A percentile compares a stretch with the other conserved stretches of the same genome.
phyloP scores from a whole-genome alignment of 306 rosid genomes.

The Prunus fruticosa region DNA sequence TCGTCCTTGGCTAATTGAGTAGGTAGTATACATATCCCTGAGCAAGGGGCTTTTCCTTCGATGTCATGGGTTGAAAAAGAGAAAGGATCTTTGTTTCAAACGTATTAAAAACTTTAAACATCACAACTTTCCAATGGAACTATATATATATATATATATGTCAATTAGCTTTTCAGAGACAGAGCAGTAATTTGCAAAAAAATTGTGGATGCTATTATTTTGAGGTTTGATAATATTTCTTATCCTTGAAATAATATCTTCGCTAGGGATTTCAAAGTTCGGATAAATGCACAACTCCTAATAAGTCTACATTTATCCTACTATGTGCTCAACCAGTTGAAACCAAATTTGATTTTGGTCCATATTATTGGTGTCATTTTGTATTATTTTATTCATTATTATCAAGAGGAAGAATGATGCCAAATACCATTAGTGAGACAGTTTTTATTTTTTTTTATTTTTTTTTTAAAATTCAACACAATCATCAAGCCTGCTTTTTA shows the following conservation, averaged over 20 bases:
- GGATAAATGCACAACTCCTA: not conserved
- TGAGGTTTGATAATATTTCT: too few relatives aligned
- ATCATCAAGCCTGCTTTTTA: not conserved
- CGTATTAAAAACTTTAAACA: not conserved
- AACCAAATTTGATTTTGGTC: not conserved
- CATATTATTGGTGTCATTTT: not conserved
- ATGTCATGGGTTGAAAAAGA: not conserved
- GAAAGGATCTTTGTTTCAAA: not conserved
- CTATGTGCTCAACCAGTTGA: not conserved
- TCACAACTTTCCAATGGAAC: not conserved
- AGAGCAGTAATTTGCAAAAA: too few relatives aligned
- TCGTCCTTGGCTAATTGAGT: not conserved
- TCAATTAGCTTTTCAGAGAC: too few relatives aligned
- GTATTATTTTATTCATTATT: not conserved
- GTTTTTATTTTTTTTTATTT: not conserved
- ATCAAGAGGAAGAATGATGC: not conserved
- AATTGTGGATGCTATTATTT: too few relatives aligned
- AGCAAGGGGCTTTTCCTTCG: not conserved
- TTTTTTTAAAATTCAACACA: not conserved
- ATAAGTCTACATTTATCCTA: not conserved
- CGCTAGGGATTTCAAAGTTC: too few relatives aligned
- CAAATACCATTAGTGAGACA: not conserved
- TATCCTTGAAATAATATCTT: too few relatives aligned
- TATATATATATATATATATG: too few relatives aligned
- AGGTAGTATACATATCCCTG: constrained; percentile 4